Evolutionary conservation across 805 yeast genomes (phyloP).

Genomic region (Yarrowia sp.): DNA sequence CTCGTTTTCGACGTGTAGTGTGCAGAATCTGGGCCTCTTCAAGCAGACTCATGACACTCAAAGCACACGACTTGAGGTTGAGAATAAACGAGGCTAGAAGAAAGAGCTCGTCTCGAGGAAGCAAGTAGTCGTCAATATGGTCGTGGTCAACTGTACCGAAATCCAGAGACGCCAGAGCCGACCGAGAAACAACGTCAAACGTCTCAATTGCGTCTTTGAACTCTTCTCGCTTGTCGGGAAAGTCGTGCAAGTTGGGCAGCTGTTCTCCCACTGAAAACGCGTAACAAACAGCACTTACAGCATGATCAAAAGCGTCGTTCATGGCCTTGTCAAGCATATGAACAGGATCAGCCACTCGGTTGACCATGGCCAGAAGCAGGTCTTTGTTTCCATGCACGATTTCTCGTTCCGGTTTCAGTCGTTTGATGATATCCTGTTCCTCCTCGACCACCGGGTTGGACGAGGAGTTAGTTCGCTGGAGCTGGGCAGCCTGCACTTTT

Average conservation of each 20-base stretch:
- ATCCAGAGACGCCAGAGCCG: conserved; percentile 6
- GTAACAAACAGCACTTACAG: background rate
- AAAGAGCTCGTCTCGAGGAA: conserved; percentile 51
- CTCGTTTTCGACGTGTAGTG: background rate
- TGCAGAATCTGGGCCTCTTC: background rate
- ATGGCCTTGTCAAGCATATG: conserved; percentile 6
- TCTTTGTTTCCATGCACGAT: conserved; percentile 40
- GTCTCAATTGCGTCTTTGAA: conserved; percentile 7
- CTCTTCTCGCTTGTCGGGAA: conserved; percentile 7
- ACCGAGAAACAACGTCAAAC: background rate
- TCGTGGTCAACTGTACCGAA: background rate
- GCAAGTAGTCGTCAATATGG: conserved; percentile 35
- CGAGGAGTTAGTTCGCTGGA: background rate
- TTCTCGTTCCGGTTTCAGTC: conserved; percentile 36
- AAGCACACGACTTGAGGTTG: conserved; percentile 37
- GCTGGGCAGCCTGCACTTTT: background rate
- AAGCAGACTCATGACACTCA: background rate
- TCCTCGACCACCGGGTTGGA: conserved; percentile 23
- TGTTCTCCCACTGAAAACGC: background rate
- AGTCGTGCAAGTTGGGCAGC: background rate
- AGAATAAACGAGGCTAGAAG: conserved; percentile 49
- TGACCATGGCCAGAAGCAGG: conserved; percentile 44
- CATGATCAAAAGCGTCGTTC: background rate
- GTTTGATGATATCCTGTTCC: conserved; percentile 27
- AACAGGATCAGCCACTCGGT: background rate